These are phyloP conservation scores for Fusarium nygamai DNA, from an alignment of 2,329 filamentous ascomycete species.

Conservation along the genomic window DNA sequence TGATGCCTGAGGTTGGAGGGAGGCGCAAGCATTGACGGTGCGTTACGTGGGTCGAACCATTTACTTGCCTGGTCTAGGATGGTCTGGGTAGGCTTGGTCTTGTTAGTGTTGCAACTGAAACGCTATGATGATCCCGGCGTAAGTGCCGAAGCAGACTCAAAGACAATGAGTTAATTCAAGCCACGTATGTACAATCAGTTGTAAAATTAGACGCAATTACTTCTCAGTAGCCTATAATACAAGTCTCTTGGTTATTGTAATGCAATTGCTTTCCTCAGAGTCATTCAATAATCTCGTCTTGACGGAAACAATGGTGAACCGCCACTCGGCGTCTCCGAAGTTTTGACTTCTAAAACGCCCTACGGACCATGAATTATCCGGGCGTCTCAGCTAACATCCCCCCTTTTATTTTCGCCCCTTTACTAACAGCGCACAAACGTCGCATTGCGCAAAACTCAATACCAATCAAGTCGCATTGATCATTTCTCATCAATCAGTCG, in stretches of 20 bases:
- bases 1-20: background rate
- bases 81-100: background rate
- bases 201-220: accelerated
- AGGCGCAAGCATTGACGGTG: background rate
- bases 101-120: background rate
- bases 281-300: background rate
- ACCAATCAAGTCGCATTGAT: background rate
- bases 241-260: too few relatives aligned
- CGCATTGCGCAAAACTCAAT: background rate
- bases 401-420: background rate
- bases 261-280: accelerated
- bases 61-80: background rate
- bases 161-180: too few relatives aligned
- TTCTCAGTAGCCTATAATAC: too few relatives aligned
- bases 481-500: background rate
- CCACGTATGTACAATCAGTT: background rate
- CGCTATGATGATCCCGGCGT: background rate
- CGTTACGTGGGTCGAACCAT: background rate
- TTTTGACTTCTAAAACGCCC: background rate
- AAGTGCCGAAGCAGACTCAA: background rate
- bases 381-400: background rate
- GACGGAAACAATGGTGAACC: accelerated
- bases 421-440: background rate
- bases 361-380: constrained; percentile 10
- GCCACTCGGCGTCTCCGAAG: background rate